These are phyloP conservation scores for Russula sp. DNA, from an alignment of 768 basidiomycete species.

Conservation along the genomic window DNA sequence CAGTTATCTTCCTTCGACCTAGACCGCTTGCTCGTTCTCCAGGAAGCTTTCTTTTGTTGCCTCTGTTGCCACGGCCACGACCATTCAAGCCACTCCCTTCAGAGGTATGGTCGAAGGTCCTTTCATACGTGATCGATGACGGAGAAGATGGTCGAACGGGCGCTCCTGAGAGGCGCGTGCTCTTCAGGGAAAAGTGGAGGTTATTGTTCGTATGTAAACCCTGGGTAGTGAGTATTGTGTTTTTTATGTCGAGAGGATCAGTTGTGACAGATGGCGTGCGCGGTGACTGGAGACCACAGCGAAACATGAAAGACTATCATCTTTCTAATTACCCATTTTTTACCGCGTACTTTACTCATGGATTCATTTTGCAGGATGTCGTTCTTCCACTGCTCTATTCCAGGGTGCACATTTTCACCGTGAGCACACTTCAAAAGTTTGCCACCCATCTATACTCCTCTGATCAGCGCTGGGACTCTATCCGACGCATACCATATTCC, in stretches of 20 bases:
- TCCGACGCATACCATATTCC: conserved; percentile 81
- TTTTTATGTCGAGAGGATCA: not conserved
- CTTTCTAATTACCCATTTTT: not conserved
- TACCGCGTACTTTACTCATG: not conserved
- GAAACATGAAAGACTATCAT: not conserved
- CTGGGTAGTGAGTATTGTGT: conserved; percentile 20
- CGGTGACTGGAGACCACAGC: not conserved
- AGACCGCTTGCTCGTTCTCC: conserved; percentile 57
- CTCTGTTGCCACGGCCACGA: conserved; percentile 54
- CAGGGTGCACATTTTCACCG: conserved; percentile 40
- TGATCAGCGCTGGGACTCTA: conserved; percentile 82
- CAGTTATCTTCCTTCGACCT: conserved; percentile 49
- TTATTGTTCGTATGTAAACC: conserved; percentile 22
- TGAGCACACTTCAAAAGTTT: conserved; percentile 49
- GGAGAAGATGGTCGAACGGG: conserved; percentile 14
- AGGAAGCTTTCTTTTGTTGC: conserved; percentile 59
- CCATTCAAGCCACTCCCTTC: conserved; percentile 52
- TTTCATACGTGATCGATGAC: conserved; percentile 35
- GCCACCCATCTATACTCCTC: conserved; percentile 49
- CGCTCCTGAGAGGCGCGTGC: conserved; percentile 8
- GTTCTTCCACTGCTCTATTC: conserved; percentile 63
- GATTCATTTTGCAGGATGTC: conserved; percentile 44
- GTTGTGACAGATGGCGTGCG: not conserved
- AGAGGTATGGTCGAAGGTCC: conserved; percentile 67
- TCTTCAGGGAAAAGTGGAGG: conserved; percentile 25